Percentiles rank a stretch among this genome's conserved stretches.
Evolutionary conservation across 2,329 filamentous ascomycete genomes (phyloP).

Genomic region (Teratosphaeria zuluensis): DNA sequence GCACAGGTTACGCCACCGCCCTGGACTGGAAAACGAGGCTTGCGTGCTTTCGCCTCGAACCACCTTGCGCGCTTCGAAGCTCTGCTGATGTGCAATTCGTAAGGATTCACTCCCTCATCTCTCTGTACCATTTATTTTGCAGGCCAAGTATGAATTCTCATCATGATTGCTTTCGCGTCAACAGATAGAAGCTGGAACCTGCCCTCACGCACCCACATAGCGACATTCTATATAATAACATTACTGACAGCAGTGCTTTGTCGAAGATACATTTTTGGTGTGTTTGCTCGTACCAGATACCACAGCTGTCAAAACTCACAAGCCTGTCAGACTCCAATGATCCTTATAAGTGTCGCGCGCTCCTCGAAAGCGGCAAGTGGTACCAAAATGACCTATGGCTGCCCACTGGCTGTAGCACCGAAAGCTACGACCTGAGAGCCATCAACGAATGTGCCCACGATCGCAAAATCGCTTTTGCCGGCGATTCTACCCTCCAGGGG

Average conservation of each 20-base stretch:
- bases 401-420: conserved; percentile 49
- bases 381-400: conserved; percentile 45
- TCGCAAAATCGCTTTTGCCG: conserved; percentile 48
- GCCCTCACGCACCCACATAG: neutral
- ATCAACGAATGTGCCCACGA: conserved; percentile 44
- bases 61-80: too few species aligned
- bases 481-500: conserved; percentile 51
- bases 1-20: neutral
- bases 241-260: neutral
- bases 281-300: neutral
- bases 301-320: neutral
- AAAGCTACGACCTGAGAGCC: conserved; percentile 44
- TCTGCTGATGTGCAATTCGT: too few species aligned
- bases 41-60: too few species aligned
- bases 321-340: conserved; percentile 25
- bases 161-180: neutral
- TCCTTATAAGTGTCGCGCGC: conserved; percentile 44
- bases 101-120: too few species aligned
- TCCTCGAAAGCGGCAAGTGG: conserved; percentile 47
- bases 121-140: too few species aligned
- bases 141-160: neutral
- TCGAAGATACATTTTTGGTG: neutral
- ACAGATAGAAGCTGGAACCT: neutral
- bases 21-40: neutral
- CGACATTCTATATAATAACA: neutral